Evolutionary conservation across 192 early-diverging fungal species (phyloP), one percentile per base, ranked within the genome.

Genomic region (Backusella macrospora): DNA sequence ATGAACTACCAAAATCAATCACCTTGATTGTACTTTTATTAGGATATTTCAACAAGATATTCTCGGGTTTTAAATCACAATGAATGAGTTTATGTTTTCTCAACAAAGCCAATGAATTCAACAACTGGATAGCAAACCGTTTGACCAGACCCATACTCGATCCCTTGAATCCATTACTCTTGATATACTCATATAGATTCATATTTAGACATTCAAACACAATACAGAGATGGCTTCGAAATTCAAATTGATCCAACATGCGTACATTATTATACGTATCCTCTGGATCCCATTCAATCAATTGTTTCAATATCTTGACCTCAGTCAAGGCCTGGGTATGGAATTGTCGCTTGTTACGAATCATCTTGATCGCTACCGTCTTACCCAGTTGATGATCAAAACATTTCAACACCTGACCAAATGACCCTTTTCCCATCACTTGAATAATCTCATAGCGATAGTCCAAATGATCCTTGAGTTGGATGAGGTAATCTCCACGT

Each of bases 41-140:
- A 14, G 91, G 87, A 62, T 90, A 86, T 52, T 86, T 87, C 16
- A 97, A 78, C 59, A 97, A 68, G 9, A 97, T 87, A 78, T 97
- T 97, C 86, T 97, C 96, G 0, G 95, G 96, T 74, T 98, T 98
- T 73, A 98, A 84, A 80, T 98, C 96, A 59, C 96, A 96, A 69
- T 98, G 96, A 16, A 98, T 92, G 67, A 98, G 93, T 34, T 83
- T 85, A 72, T 92, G 86, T 45, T 83, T 81, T 39, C 82, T 72
- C 77, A 98, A 82, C 37, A 97, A 76, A 29, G 86, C 81, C 52
- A 98, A 80, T 16, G 91, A 90, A 68, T 94, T 89, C 23, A 98
- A 84, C 63, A 98, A 88, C 78, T 98, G 96, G 4, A 83, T 79
- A 6, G 91, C 84, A 59, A 97, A 90, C 65, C 89, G 70, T 75